Percentiles rank a stretch among this genome's conserved stretches.
These are phyloP conservation scores for Rhizoclosmatium sp. DNA, from an alignment of 192 early-diverging fungal species.

Conservation along the genomic window DNA sequence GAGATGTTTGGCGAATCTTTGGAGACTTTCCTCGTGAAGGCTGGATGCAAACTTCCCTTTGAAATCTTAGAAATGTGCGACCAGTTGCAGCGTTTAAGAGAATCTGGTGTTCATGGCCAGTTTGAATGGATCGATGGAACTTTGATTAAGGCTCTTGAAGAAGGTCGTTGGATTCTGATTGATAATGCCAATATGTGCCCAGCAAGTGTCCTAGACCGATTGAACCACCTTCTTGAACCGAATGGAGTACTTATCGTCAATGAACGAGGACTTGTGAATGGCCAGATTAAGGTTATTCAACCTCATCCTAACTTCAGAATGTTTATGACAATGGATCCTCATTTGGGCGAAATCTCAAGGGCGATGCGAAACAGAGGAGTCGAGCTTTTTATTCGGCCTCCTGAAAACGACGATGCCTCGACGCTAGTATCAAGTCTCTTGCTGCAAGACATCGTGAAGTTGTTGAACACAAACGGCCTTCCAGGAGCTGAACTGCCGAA, in stretches of 20 bases:
- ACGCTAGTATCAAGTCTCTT: not conserved
- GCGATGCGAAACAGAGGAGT: conserved; percentile 98
- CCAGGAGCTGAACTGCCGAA: conserved; percentile 39
- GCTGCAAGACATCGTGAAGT: conserved; percentile 23
- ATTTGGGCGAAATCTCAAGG: conserved; percentile 90
- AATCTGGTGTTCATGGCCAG: conserved; percentile 60
- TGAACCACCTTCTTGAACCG: conserved; percentile 93
- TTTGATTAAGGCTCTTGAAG: conserved; percentile 85
- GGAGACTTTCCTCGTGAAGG: conserved; percentile 1
- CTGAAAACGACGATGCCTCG: not conserved
- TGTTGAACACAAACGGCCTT: conserved; percentile 43
- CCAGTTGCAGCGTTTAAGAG: conserved; percentile 1
- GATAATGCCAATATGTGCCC: conserved; percentile 97
- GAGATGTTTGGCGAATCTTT: conserved; percentile 17
- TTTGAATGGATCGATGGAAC: conserved; percentile 99
- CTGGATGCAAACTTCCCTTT: conserved; percentile 16
- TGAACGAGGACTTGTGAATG: conserved; percentile 86
- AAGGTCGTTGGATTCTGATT: conserved; percentile 92
- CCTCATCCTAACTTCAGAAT: conserved; percentile 93
- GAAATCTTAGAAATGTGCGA: conserved; percentile 13
- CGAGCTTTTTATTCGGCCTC: conserved; percentile 79
- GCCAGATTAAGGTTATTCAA: conserved; percentile 72
- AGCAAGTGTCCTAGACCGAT: conserved; percentile 91
- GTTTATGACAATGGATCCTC: conserved; percentile 95
- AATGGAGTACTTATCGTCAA: conserved; percentile 87